Conservation (phyloP, 1,284 basidiomycete species). For the Austropuccinia psidii region DNA sequence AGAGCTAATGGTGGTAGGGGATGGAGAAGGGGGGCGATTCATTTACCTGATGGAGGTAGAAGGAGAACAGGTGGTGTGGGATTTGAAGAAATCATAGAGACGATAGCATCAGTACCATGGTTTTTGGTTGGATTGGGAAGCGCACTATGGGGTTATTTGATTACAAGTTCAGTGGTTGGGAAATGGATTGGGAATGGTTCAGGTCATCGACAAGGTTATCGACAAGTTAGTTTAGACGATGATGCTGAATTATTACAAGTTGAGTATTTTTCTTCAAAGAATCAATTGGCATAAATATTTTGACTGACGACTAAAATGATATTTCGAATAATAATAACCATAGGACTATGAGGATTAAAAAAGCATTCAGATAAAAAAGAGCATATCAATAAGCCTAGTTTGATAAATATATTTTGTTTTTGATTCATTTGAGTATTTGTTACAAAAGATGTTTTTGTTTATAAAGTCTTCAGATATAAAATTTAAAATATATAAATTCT, state of each 20-base stretch:
- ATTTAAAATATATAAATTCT: no score
- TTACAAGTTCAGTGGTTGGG: slow-evolving; percentile 10
- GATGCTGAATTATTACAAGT: slow-evolving; percentile 35
- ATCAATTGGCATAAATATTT: no score
- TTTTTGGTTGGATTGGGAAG: slow-evolving; percentile 69
- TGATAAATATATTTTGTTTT: no score
- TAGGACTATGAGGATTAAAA: no score
- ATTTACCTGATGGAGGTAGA: slow-evolving; percentile 25
- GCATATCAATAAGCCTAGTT: no score
- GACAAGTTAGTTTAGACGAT: slow-evolving; percentile 37
- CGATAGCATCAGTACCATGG: slow-evolving; percentile 74
- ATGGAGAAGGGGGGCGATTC: slow-evolving; percentile 24
- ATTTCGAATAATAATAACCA: no score
- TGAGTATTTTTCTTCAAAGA: no score
- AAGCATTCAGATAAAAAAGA: no score
- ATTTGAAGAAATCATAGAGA: slow-evolving; percentile 53
- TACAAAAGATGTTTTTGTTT: no score
- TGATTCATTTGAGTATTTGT: no score
- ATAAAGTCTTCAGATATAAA: no score
- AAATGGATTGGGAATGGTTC: slow-evolving; percentile 29
- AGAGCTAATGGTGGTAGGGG: not conserved
- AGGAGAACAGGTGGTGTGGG: slow-evolving; percentile 48
- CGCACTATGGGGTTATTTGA: slow-evolving; percentile 43
- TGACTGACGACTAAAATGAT: no score
- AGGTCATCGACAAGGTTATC: slow-evolving; percentile 28